phyloP scores from a whole-genome alignment of 768 basidiomycete species.

The Phlegmacium glaucopus region DNA sequence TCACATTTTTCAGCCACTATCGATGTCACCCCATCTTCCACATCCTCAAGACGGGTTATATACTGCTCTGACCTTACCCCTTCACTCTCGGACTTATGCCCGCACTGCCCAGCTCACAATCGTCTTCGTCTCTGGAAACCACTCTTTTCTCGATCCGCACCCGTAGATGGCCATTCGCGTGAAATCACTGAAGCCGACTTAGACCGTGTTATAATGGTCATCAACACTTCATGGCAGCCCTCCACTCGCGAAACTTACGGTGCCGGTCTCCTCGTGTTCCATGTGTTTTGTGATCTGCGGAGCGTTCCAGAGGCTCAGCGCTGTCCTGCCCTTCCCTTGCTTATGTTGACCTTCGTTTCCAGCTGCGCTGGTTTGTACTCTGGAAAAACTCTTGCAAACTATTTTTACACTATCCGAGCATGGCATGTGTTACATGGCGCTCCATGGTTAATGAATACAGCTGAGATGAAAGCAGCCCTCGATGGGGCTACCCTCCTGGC shows the following conservation, averaged over 20 bases:
- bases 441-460: neutral
- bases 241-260: conserved; percentile 3
- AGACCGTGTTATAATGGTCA: conserved; percentile 21
- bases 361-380: conserved; percentile 24
- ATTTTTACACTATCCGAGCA: conserved; percentile 22
- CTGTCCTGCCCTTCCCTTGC: conserved; percentile 12
- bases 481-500: conserved; percentile 2
- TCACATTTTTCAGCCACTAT: no score
- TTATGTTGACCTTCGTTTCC: conserved; percentile 19
- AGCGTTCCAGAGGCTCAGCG: conserved; percentile 21
- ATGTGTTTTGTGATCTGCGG: conserved; percentile 1
- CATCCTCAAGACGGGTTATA: no score
- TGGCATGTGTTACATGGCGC: conserved; percentile 33
- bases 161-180: no score
- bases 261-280: neutral
- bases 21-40: no score
- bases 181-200: no score
- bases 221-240: conserved; percentile 11
- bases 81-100: conserved; percentile 3
- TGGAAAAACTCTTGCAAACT: conserved; percentile 25
- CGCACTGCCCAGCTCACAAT: conserved; percentile 17
- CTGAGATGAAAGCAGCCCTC: neutral
- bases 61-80: neutral
- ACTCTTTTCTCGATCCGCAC: no score
- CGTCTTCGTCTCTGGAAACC: conserved; percentile 17